Conservation (phyloP, 1,284 basidiomycete species). For the Cutaneotrichosporon sp. region DNA sequence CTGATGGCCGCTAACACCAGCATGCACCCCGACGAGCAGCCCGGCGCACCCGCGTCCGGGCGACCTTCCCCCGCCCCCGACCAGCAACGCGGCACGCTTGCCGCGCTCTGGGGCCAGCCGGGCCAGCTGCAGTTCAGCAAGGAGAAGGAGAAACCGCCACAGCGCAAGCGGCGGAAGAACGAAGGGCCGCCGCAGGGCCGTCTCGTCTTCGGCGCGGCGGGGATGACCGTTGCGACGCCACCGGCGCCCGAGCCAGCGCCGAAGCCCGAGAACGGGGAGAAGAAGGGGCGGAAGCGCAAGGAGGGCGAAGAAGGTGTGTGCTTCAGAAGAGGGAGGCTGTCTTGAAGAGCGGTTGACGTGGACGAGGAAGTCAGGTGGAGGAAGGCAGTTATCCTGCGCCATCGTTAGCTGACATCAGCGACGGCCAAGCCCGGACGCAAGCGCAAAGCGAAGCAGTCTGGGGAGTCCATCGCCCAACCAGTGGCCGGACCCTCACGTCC, state of each 20-base stretch:
- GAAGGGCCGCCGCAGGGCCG: constrained; percentile 14
- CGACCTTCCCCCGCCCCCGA: background rate
- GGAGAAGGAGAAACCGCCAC: background rate
- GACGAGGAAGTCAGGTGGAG: background rate
- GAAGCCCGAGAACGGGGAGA: background rate
- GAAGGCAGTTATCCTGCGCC: too few species aligned
- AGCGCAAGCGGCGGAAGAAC: constrained; percentile 23
- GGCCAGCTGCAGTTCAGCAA: background rate
- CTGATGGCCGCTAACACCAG: background rate
- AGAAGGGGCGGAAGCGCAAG: constrained; percentile 8
- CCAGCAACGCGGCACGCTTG: constrained; percentile 2
- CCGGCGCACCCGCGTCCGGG: background rate
- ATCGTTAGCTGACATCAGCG: background rate
- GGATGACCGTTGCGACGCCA: constrained; percentile 14
- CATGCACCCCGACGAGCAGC: background rate
- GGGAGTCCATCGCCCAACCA: too few species aligned
- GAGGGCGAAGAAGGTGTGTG: too few species aligned
- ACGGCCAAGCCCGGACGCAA: background rate
- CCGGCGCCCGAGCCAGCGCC: constrained; percentile 11
- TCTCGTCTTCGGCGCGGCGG: constrained; percentile 18
- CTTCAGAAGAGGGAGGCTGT: constrained; percentile 3
- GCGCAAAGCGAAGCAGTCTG: too few species aligned
- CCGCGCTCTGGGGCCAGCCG: constrained; percentile 7
- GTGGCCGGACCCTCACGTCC: background rate
- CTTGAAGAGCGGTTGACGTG: background rate